Evolutionary conservation across 176 grass and related monocot genomes (phyloP), one percentile per base, ranked within the genome.

Genomic region (Aegilops tauschii): DNA sequence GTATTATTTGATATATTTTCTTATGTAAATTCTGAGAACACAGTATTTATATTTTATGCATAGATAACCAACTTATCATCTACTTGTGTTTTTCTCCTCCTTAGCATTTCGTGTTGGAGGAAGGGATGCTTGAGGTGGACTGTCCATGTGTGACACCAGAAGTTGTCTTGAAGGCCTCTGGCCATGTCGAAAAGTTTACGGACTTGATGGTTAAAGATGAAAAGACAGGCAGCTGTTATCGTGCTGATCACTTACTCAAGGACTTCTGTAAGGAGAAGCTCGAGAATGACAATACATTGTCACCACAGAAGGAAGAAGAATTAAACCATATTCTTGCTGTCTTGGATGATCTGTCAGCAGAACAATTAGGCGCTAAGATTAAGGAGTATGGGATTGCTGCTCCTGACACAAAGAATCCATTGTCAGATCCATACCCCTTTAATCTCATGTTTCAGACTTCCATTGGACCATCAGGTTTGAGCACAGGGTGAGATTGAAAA

Each of bases 361-460:
- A 98, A 28, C 85, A 93, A 69, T 79, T 95, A 68, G 93, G 95
- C 54, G 83, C 80, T 61, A 98, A 98, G 83, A 95, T 98, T 50
- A 98, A 87, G 89, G 95, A 98, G 65, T 98, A 95, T 84, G 89
- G 78, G 10, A 98, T 95, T 84, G 90, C 80, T 80, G 95, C 95
- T 34, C 93, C 95, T n/a, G 95, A 98, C 82, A 98, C 95, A 62
- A 98, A 95, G 80, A 98, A 98, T 68, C 62, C 62, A 25, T 80
- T 98, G 30, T 95, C 93, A 65, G 89, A 92, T 67, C 95, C 93
- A 0, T 98, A 98, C 67, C 95, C 95, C 20, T 98, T 98, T 82
- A 98, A 98, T 92, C 93, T 98, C 61, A 98, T 98, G 95, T 98
- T 98, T 82, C 95, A 98, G 86, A 98, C 95, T 31, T 98, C 91